Evolutionary conservation across 2,329 filamentous ascomycete genomes (phyloP).

Genomic region (Aspergillus unguis): DNA sequence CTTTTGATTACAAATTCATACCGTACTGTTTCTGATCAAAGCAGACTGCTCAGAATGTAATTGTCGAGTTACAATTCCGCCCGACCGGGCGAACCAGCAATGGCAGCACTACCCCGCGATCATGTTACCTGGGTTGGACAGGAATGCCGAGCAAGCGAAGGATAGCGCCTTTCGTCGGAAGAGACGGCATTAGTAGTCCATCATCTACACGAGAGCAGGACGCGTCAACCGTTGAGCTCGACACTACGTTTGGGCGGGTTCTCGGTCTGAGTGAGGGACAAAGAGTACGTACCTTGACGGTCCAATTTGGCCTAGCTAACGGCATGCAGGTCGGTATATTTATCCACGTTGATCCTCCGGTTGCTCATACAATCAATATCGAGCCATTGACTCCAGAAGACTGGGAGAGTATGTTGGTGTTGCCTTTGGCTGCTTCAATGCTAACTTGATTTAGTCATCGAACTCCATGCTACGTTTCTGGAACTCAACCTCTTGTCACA

Average conservation of each 20-base stretch:
- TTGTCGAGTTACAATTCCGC: slow-evolving; percentile 84
- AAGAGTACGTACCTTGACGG: slow-evolving; percentile 53
- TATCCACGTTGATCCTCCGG: slow-evolving; percentile 83
- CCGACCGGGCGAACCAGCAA: slow-evolving; percentile 51
- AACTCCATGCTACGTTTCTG: slow-evolving; percentile 91
- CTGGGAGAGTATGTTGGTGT: slow-evolving; percentile 69
- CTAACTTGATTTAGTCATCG: slow-evolving; percentile 61
- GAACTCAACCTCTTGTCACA: slow-evolving; percentile 91
- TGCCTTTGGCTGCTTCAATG: slow-evolving; percentile 9
- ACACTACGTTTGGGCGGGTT: slow-evolving; percentile 75
- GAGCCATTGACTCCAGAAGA: slow-evolving; percentile 93
- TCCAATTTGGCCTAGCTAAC: slow-evolving; percentile 37
- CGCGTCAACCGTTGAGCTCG: slow-evolving; percentile 74
- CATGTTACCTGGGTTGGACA: slow-evolving; percentile 90
- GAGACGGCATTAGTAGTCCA: slow-evolving; percentile 67
- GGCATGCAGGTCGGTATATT: slow-evolving; percentile 52
- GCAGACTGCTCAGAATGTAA: slow-evolving; percentile 89
- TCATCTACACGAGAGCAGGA: slow-evolving; percentile 68
- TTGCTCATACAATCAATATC: slow-evolving; percentile 93
- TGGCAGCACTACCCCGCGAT: slow-evolving; percentile 56
- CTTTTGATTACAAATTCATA: neutral
- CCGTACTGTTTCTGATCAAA: no score
- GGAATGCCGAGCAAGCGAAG: slow-evolving; percentile 93
- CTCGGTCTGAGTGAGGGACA: slow-evolving; percentile 77
- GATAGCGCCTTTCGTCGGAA: slow-evolving; percentile 67